Conservation (phyloP, 169 alveolate genomes). For the Eimeria necatrix region DNA sequence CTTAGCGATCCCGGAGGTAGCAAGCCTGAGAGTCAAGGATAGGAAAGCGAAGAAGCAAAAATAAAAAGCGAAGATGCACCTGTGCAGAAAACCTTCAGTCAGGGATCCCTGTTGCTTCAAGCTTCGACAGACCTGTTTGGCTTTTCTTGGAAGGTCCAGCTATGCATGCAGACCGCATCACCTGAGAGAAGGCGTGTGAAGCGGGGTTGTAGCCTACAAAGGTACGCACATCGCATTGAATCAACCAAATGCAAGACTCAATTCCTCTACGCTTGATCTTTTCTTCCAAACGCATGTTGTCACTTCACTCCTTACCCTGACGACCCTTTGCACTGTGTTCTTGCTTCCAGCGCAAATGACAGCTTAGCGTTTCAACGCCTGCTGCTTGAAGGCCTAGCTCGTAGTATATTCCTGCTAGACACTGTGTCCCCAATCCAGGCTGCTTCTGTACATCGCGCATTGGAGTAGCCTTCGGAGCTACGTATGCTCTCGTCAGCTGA, state of each 20-base stretch:
- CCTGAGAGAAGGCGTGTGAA: background rate
- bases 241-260: background rate
- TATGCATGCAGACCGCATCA: constrained; percentile 49
- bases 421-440: constrained; percentile 19
- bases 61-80: background rate
- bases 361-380: constrained; percentile 18
- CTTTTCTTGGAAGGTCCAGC: background rate
- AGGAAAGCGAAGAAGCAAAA: background rate
- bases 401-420: constrained; percentile 33
- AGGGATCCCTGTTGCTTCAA: background rate
- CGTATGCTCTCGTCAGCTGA: constrained; percentile 1
- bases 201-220: constrained; percentile 41
- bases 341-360: constrained; percentile 11
- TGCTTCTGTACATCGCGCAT: background rate
- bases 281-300: background rate
- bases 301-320: constrained; percentile 9
- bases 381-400: constrained; percentile 74
- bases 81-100: background rate
- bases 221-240: background rate
- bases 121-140: constrained; percentile 11
- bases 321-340: constrained; percentile 1
- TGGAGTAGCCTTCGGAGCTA: constrained; percentile 17
- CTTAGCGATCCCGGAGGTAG: constrained; percentile 29
- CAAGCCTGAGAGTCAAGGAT: constrained; percentile 1
- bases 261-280: background rate